Evolutionary conservation across 768 basidiomycete genomes (phyloP).

Genomic region (Sporobolomyces phaffii): DNA sequence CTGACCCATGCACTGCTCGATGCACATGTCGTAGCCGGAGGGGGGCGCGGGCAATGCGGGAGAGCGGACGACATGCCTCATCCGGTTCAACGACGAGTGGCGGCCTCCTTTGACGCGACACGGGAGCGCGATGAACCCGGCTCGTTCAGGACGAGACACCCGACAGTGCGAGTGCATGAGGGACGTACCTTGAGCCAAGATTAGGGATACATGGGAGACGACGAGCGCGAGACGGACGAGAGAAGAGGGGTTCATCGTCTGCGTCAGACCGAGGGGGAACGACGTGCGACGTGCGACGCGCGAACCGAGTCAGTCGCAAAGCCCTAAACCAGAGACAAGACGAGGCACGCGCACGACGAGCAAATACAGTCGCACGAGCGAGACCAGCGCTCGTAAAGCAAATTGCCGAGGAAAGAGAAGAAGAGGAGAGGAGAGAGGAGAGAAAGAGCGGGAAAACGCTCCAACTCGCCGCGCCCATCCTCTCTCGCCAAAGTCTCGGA

Average conservation of each 20-base stretch:
- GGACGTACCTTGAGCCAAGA: neutral
- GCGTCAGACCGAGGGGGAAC: too few relatives aligned
- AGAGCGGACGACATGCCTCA: slow-evolving; percentile 1
- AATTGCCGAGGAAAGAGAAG: neutral
- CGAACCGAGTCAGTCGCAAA: too few relatives aligned
- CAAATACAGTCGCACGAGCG: too few relatives aligned
- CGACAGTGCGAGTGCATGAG: too few relatives aligned
- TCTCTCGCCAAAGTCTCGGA: too few relatives aligned
- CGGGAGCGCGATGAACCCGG: neutral
- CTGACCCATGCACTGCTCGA: slow-evolving; percentile 23
- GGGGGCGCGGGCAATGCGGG: neutral
- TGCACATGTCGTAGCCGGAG: slow-evolving; percentile 6
- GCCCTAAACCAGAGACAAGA: too few relatives aligned
- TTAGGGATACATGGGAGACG: neutral
- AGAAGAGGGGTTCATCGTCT: neutral
- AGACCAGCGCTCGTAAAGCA: too few relatives aligned
- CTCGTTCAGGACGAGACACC: too few relatives aligned
- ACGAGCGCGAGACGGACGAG: neutral
- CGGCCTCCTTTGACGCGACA: neutral
- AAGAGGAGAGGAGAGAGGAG: slow-evolving; percentile 54
- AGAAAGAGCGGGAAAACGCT: neutral
- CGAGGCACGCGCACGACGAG: too few relatives aligned
- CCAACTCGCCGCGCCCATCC: too few relatives aligned
- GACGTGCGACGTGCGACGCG: too few relatives aligned
- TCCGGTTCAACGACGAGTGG: neutral